Base-by-base conservation (phyloP, 2,329 filamentous ascomycete species). In the Talaromyces sp. region DNA sequence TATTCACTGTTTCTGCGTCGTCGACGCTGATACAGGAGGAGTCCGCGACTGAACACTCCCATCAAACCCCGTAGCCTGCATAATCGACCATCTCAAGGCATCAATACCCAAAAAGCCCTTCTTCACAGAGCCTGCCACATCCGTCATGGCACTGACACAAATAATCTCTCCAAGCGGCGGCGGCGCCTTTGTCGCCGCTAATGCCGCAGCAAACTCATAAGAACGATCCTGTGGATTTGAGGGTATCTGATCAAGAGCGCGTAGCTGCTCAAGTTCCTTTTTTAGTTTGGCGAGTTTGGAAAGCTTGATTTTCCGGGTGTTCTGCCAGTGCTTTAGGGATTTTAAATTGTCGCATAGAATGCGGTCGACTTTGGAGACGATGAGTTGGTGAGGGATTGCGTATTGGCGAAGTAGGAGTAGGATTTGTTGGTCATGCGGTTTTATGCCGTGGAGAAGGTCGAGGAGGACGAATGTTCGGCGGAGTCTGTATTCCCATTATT, bases 301-400 rank as follows among this genome's bases (percentile, higher is more conserved):
- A 33, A 37, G 53, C 21, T 61, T 65, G 10, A 63, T 59, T 21
- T 64, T 45, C 5, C 66, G 65, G 21, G 19, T 15, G 11, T 33
- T 5, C 57, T 63, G 66, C 15, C 46, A 53, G 2, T 36, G 22
- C 53, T 64, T 74, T 39, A 64, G 72, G 41, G 65, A 67, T 60
- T 55, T 65, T 58, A 60, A 68, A 40, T 61, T 73, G 62, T 71
- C 63, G 39, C 66, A 59, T 41, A 85, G 64, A 13, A 86, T 60
- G 60, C 81, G 80, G 66, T 90, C 87, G 6, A 82, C 78, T 68
- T 89, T 89, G 6, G 80, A 82, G n/a, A 89, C 67, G 15, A 90
- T 75, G 15, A 89, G 74, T 67, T 89, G 86, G 67, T 85, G 84
- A 0, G 82, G 77, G 15, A 89, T 80, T 1, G 79, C 80, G n/a